Evolutionary conservation across 176 grass and related monocot genomes (phyloP).

Genomic region (Paspalum notatum): DNA sequence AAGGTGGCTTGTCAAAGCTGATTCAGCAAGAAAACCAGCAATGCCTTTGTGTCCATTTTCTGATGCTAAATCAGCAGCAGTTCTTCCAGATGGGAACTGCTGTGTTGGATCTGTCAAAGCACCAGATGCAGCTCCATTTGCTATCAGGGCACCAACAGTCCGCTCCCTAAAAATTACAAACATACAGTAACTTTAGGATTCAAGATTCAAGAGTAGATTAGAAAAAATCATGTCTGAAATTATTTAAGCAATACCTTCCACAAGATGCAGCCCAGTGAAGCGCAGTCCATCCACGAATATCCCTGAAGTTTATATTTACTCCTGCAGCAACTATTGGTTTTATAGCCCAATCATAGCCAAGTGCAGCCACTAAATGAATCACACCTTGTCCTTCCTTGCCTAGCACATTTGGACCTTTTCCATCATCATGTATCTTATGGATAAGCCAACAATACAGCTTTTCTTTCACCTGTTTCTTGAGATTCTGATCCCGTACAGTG

Average conservation of each 20-base stretch:
- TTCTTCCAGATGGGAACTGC: slow-evolving; percentile 83
- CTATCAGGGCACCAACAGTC: slow-evolving; percentile 67
- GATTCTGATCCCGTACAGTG: slow-evolving; percentile 53
- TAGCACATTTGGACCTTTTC: slow-evolving; percentile 86
- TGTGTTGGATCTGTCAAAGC: slow-evolving; percentile 86
- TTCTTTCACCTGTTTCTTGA: slow-evolving; percentile 82
- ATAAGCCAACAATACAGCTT: slow-evolving; percentile 87
- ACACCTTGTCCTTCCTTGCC: slow-evolving; percentile 94
- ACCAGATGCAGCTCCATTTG: slow-evolving; percentile 80
- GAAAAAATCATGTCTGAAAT: neutral
- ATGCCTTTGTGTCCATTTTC: slow-evolving; percentile 96
- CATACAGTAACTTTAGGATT: neutral
- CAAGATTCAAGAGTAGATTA: neutral
- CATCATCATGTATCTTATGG: slow-evolving; percentile 79
- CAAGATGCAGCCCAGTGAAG: slow-evolving; percentile 98
- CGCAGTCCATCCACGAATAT: slow-evolving; percentile 94
- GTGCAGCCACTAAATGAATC: slow-evolving; percentile 92
- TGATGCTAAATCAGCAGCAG: slow-evolving; percentile 96
- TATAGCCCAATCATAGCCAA: slow-evolving; percentile 97
- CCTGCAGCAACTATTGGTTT: slow-evolving; percentile 81
- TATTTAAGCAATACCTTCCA: slow-evolving; percentile 66
- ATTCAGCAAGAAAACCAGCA: slow-evolving; percentile 94
- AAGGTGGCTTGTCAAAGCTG: slow-evolving; percentile 94
- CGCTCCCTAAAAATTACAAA: slow-evolving; percentile 66
- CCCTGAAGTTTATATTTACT: slow-evolving; percentile 96